Base-by-base conservation (phyloP, 768 basidiomycete genomes). In the Calocera viscosa region DNA sequence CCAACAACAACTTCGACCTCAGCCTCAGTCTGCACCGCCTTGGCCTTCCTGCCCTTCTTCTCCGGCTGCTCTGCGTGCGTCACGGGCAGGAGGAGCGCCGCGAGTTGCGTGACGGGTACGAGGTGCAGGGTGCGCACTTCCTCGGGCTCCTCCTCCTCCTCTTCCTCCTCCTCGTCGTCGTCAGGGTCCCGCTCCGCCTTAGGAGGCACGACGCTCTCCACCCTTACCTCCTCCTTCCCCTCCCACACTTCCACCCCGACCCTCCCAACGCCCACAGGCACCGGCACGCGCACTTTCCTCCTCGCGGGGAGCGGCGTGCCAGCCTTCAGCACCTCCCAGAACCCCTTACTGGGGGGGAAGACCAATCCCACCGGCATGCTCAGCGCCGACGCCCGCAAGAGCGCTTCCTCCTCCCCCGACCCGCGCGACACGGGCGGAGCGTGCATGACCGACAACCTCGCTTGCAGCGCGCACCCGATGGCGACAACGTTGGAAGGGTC, bases 401-500 rank as follows among this genome's bases (percentile, higher is more conserved):
- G 78, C 67, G 76, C 76, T 22, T 65, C 19, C 40, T 67, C 64
- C 12, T 71, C 63, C 47, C 77, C 77, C 43, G 83, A 82, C 41
- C 79, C 80, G 28, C 90, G 72, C 1, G 74, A 72, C 67, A 85
- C 83, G n/a, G 38, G 22, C 26, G 68, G 40, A 1, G 77, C 76
- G 33, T 89, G 76, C 12, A 74, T 73, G 0, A 81, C 76, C 39
- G 91, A 78, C 39, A 90, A 73, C 53, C 82, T 82, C 1, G 87
- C 90, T 73, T 91, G 90, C 41, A 86, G 72, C 2, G 88, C 90
- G 67, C 84, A 86, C n/a, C 90, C 90, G 11, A 87, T 78, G 1
- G 89, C 86, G 0, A 92, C 79, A 63, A 91, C 80, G 11, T 89
- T 86, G 0, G 88, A 90, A 0, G 90, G 89, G 74, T 91, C 89